A percentile compares a stretch with the other conserved stretches of the same genome.
These are phyloP conservation scores for Sordariomycetes sp. DNA, from an alignment of 2,329 filamentous ascomycete genomes.

Conservation along the genomic window DNA sequence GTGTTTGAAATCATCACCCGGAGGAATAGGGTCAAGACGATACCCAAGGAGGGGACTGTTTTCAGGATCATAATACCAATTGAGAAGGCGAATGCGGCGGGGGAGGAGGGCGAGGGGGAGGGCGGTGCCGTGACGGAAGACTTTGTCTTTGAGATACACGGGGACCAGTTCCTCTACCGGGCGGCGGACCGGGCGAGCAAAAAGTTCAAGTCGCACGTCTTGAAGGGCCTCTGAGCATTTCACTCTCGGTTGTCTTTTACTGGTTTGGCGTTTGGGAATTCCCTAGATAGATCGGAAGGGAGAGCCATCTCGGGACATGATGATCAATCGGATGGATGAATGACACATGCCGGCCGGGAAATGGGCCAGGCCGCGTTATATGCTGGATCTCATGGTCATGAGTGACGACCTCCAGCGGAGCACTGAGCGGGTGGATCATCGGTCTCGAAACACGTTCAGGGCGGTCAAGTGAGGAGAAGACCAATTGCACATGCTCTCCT, in stretches of 20 bases:
- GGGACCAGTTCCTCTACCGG: conserved; percentile 73
- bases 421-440: too few relatives aligned
- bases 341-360: neutral
- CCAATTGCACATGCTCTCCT: too few relatives aligned
- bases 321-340: neutral
- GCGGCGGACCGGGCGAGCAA: conserved; percentile 76
- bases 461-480: too few relatives aligned
- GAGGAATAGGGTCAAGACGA: conserved; percentile 55
- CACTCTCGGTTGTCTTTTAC: neutral
- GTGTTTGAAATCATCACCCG: conserved; percentile 74
- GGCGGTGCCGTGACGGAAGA: conserved; percentile 8
- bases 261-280: neutral
- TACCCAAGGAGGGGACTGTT: conserved; percentile 83
- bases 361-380: too few relatives aligned
- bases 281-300: neutral
- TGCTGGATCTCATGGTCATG: too few relatives aligned
- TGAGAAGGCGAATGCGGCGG: conserved; percentile 7
- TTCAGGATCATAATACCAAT: conserved; percentile 63
- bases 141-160: conserved; percentile 74
- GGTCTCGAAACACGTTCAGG: too few relatives aligned
- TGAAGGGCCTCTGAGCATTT: conserved; percentile 54
- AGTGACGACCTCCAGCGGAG: too few relatives aligned
- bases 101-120: conserved; percentile 9
- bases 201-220: conserved; percentile 81
- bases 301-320: neutral